These are phyloP conservation scores for Silene coronaria DNA, from an alignment of 179 eudicot species.

Conservation along the genomic window DNA sequence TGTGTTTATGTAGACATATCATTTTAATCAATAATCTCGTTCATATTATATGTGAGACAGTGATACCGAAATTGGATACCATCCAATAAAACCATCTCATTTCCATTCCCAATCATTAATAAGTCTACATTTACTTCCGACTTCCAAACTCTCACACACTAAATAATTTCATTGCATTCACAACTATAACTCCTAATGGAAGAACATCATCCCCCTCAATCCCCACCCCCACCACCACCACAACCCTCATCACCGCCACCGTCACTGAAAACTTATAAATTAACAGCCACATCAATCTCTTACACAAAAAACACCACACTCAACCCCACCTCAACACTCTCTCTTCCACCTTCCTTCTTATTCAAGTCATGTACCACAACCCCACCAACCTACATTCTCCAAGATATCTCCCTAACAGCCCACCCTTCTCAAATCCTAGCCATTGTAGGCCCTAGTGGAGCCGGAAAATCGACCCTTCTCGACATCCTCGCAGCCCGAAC, in stretches of 20 bases:
- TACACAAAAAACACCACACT: constrained; percentile 56
- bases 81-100: too few relatives aligned
- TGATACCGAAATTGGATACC: too few relatives aligned
- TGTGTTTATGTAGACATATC: too few relatives aligned
- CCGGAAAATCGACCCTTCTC: constrained; percentile 85
- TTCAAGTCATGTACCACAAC: constrained; percentile 42
- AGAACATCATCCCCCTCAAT: constrained; percentile 9
- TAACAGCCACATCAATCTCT: constrained; percentile 63
- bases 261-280: constrained; percentile 40
- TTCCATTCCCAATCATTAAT: background rate
- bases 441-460: constrained; percentile 89
- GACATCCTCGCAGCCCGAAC: constrained; percentile 75
- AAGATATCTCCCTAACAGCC: constrained; percentile 56
- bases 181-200: constrained; percentile 16
- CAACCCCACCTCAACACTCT: constrained; percentile 1
- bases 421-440: constrained; percentile 79
- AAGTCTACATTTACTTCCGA: background rate
- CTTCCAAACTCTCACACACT: background rate
- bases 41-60: too few relatives aligned
- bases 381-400: constrained; percentile 60
- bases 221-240: background rate
- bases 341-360: constrained; percentile 22
- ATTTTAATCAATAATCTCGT: too few relatives aligned
- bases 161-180: background rate
- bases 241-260: constrained; percentile 19